These are phyloP conservation scores for Thelonectria olida DNA, from an alignment of 2,329 filamentous ascomycete species.

Conservation along the genomic window DNA sequence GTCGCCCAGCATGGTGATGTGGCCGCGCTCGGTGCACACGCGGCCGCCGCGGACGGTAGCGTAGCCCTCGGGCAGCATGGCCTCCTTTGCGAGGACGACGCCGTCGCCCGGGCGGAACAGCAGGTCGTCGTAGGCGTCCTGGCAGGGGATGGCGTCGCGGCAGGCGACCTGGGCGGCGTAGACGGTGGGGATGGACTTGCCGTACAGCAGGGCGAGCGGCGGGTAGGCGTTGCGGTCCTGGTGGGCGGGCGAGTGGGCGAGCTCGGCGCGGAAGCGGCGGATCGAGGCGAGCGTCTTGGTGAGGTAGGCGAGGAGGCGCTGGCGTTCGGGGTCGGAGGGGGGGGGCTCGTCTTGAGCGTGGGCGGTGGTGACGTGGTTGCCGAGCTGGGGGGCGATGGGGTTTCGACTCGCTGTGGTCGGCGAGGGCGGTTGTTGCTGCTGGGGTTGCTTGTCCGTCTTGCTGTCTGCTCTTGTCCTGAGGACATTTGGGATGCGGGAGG, in stretches of 20 bases:
- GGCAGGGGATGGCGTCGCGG: slow-evolving; percentile 76
- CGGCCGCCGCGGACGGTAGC: slow-evolving; percentile 76
- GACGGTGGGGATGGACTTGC: slow-evolving; percentile 86
- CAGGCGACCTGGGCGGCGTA: slow-evolving; percentile 80
- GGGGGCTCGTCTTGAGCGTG: slow-evolving; percentile 31
- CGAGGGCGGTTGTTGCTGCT: slow-evolving; percentile 7
- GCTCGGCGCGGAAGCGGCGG: slow-evolving; percentile 79
- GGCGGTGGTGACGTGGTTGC: slow-evolving; percentile 23
- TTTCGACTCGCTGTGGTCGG: slow-evolving; percentile 39
- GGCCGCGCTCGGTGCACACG: slow-evolving; percentile 83
- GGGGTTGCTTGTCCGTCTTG: slow-evolving; percentile 46
- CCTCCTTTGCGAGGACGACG: slow-evolving; percentile 84
- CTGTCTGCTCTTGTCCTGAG: slow-evolving; percentile 57
- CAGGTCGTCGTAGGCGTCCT: slow-evolving; percentile 86
- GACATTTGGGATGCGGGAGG: slow-evolving; percentile 57
- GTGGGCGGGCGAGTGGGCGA: slow-evolving; percentile 68
- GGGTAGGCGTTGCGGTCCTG: slow-evolving; percentile 79
- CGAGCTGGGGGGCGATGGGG: slow-evolving; percentile 40
- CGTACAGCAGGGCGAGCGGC: slow-evolving; percentile 84
- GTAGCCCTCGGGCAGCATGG: slow-evolving; percentile 87
- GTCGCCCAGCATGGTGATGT: slow-evolving; percentile 88
- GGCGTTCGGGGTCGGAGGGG: slow-evolving; percentile 40
- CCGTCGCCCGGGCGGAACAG: slow-evolving; percentile 90
- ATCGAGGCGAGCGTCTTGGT: slow-evolving; percentile 76
- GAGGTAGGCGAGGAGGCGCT: slow-evolving; percentile 70